A percentile compares a stretch with the other conserved stretches of the same genome.
Evolutionary conservation across 2,329 filamentous ascomycete species (phyloP).

Genomic region (Sordariomycetes sp.): DNA sequence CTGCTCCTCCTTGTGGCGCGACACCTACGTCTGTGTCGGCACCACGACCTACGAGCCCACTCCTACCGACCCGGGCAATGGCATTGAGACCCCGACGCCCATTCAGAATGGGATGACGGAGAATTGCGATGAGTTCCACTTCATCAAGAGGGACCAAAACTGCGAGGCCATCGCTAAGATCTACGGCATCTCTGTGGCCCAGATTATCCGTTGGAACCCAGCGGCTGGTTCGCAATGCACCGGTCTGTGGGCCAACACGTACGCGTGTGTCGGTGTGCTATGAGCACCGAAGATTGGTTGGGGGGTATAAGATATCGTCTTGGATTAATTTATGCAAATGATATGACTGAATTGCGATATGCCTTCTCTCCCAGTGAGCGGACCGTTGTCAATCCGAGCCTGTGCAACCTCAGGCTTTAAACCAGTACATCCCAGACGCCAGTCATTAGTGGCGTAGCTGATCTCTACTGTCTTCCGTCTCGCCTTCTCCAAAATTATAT

Average conservation of each 20-base stretch:
- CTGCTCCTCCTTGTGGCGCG: background rate
- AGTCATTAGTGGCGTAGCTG: no score
- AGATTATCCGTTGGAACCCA: conserved; percentile 7
- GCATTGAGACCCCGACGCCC: background rate
- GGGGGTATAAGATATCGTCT: no score
- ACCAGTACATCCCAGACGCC: no score
- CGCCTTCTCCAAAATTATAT: background rate
- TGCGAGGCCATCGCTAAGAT: background rate
- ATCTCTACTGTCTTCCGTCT: no score
- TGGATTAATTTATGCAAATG: no score
- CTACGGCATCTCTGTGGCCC: background rate
- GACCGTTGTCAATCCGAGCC: no score
- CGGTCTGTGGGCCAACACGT: background rate
- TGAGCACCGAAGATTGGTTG: no score
- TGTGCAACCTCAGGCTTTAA: no score
- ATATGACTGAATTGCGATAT: no score
- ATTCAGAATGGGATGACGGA: background rate
- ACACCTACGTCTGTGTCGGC: background rate
- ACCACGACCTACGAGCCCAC: conserved; percentile 2
- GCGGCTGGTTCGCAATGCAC: background rate
- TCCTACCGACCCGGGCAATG: background rate
- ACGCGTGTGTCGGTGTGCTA: background rate
- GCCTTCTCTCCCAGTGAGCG: no score
- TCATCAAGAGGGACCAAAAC: background rate
- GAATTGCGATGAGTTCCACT: background rate